Percentiles rank a stretch among this genome's conserved stretches.
These are phyloP conservation scores for Penicillium sp. DNA, from an alignment of 2,329 filamentous ascomycete species.

Conservation along the genomic window DNA sequence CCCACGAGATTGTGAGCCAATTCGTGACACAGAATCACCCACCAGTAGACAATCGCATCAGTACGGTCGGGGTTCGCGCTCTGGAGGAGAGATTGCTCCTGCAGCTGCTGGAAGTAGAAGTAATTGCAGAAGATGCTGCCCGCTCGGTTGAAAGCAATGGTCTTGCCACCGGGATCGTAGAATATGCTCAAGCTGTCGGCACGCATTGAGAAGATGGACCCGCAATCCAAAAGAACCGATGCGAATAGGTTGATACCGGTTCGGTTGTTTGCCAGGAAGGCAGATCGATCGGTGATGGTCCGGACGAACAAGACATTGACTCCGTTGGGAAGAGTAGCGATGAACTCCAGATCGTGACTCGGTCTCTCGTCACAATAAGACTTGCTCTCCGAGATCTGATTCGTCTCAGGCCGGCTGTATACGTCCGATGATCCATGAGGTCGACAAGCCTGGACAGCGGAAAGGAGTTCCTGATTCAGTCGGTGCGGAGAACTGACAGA, in stretches of 20 bases:
- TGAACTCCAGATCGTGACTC: slow-evolving; percentile 73
- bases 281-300: slow-evolving; percentile 56
- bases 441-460: slow-evolving; percentile 78
- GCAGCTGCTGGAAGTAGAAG: slow-evolving; percentile 81
- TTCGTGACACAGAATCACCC: slow-evolving; percentile 94
- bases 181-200: slow-evolving; percentile 80
- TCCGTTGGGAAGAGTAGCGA: slow-evolving; percentile 71
- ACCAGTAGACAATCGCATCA: slow-evolving; percentile 86
- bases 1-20: slow-evolving; percentile 89
- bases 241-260: slow-evolving; percentile 72
- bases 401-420: slow-evolving; percentile 74
- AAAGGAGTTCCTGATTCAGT: slow-evolving; percentile 63
- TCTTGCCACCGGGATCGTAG: slow-evolving; percentile 77
- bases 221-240: slow-evolving; percentile 70
- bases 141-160: slow-evolving; percentile 89
- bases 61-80: slow-evolving; percentile 56
- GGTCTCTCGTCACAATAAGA: slow-evolving; percentile 84
- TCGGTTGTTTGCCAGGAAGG: slow-evolving; percentile 68
- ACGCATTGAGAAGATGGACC: slow-evolving; percentile 73
- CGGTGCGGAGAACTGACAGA: slow-evolving; percentile 48
- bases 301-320: slow-evolving; percentile 76
- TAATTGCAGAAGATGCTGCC: slow-evolving; percentile 95
- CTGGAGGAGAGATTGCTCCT: slow-evolving; percentile 60
- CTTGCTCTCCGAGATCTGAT: slow-evolving; percentile 77
- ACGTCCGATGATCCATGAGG: slow-evolving; percentile 75